Evolutionary conservation across 495 filamentous ascomycete genomes (phyloP).

Genomic region (Xylaria acuta): DNA sequence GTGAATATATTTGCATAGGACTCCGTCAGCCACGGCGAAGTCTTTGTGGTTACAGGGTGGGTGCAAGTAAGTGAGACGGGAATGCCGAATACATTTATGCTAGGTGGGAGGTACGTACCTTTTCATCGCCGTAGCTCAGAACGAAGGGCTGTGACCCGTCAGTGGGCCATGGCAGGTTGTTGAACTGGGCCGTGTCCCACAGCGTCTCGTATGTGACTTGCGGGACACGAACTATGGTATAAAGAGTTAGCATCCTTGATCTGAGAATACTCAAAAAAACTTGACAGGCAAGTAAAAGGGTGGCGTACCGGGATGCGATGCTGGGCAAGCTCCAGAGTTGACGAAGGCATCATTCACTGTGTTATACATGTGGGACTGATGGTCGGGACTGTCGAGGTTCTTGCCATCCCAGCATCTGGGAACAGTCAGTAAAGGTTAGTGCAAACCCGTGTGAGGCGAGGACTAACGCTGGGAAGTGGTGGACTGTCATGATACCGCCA

Average conservation of each 20-base stretch:
- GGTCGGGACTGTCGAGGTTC: slow-evolving; percentile 63
- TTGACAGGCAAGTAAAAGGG: neutral
- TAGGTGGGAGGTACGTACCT: too few species aligned
- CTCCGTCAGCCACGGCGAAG: too few species aligned
- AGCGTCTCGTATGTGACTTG: slow-evolving; percentile 60
- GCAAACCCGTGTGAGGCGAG: neutral
- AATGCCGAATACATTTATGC: too few species aligned
- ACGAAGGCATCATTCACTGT: slow-evolving; percentile 54
- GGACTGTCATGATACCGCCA: slow-evolving; percentile 59
- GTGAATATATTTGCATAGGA: too few species aligned
- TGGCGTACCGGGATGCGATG: slow-evolving; percentile 48
- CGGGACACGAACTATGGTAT: slow-evolving; percentile 44
- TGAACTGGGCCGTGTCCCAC: slow-evolving; percentile 57
- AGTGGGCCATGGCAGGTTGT: slow-evolving; percentile 50
- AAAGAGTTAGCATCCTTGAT: neutral
- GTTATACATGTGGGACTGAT: slow-evolving; percentile 61
- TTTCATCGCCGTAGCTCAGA: slow-evolving; percentile 48
- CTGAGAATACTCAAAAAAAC: neutral
- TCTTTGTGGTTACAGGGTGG: too few species aligned
- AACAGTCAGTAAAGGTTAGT: neutral
- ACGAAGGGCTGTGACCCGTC: slow-evolving; percentile 56
- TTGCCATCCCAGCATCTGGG: slow-evolving; percentile 63
- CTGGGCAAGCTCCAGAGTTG: slow-evolving; percentile 54
- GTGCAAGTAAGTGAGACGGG: too few species aligned
- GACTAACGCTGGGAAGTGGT: slow-evolving; percentile 60